Percentiles rank a stretch among this genome's conserved stretches.
These are phyloP conservation scores for Aaosphaeria arxii DNA, from an alignment of 2,329 filamentous ascomycete genomes.

Conservation along the genomic window DNA sequence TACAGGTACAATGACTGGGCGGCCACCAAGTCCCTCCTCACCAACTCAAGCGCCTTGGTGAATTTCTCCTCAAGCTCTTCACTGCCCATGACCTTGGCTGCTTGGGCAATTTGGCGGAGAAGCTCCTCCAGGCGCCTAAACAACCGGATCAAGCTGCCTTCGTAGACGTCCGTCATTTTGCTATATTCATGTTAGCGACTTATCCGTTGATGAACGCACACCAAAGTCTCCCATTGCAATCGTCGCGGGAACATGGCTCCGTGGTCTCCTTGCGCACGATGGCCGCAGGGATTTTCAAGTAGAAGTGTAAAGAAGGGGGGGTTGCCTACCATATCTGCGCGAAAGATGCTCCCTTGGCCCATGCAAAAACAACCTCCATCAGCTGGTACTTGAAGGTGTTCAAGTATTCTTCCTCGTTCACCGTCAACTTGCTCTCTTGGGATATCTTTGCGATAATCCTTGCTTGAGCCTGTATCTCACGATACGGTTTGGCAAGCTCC, in stretches of 20 bases:
- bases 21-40: conserved; percentile 89
- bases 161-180: conserved; percentile 99
- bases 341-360: conserved; percentile 88
- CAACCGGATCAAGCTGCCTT: conserved; percentile 91
- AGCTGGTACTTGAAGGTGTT: conserved; percentile 88
- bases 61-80: conserved; percentile 93
- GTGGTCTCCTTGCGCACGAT: too few species aligned
- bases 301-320: not conserved
- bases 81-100: conserved; percentile 96
- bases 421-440: conserved; percentile 84
- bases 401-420: conserved; percentile 96
- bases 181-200: conserved; percentile 45
- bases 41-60: conserved; percentile 78
- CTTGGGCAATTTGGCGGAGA: conserved; percentile 90
- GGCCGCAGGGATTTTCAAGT: too few species aligned
- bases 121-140: conserved; percentile 95
- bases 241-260: too few species aligned
- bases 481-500: conserved; percentile 79
- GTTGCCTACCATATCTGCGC: conserved; percentile 84
- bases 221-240: too few species aligned
- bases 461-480: conserved; percentile 84
- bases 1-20: conserved; percentile 85
- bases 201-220: too few species aligned
- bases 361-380: conserved; percentile 93
- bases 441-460: conserved; percentile 88